Evolutionary conservation across 345 rosid species (phyloP).

Genomic region (Ceriops decandra): DNA sequence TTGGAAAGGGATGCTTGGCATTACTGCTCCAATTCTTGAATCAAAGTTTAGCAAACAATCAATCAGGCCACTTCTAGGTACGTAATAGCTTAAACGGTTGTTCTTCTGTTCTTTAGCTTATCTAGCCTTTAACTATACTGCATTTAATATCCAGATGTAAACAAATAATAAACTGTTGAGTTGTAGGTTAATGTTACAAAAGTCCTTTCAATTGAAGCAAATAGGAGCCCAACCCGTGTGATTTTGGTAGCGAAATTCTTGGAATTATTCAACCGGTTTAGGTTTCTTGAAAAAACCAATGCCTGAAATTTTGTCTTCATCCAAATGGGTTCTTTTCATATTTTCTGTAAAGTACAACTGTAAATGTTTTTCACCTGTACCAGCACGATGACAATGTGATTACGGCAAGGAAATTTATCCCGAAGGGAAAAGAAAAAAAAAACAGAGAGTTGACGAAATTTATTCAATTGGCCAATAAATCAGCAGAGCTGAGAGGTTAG

Average conservation of each 20-base stretch:
- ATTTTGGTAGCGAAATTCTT: neutral
- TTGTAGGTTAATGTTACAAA: neutral
- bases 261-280: neutral
- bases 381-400: neutral
- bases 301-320: neutral
- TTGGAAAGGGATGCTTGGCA: too few relatives aligned
- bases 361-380: too few relatives aligned
- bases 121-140: too few relatives aligned
- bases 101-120: too few relatives aligned
- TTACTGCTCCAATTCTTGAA: too few relatives aligned
- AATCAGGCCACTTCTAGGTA: too few relatives aligned
- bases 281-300: neutral
- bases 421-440: too few relatives aligned
- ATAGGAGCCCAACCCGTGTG: neutral
- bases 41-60: too few relatives aligned
- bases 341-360: too few relatives aligned
- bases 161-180: neutral
- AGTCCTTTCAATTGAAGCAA: neutral
- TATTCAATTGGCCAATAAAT: neutral
- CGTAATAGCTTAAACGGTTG: too few relatives aligned
- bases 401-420: neutral
- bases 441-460: neutral
- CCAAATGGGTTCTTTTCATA: too few relatives aligned
- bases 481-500: neutral
- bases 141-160: neutral